phyloP scores from a whole-genome alignment of 1,284 basidiomycete species.

The Taiwanofungus camphoratus region DNA sequence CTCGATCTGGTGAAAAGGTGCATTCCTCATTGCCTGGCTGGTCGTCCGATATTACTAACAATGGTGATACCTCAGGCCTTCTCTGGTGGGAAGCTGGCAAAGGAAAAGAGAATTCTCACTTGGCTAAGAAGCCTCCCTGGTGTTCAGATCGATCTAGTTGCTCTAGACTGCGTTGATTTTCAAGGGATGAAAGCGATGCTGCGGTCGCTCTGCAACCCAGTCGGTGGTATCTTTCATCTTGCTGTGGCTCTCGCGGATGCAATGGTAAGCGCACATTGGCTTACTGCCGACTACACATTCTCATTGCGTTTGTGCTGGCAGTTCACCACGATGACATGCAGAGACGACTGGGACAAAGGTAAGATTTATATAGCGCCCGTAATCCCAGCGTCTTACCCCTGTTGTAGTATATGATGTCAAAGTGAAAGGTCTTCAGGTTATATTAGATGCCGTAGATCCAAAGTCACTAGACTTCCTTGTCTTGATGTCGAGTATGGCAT shows the following conservation, averaged over 20 bases:
- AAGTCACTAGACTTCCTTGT: slow-evolving; percentile 12
- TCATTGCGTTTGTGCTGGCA: too few species aligned
- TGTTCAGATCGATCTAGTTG: slow-evolving; percentile 10
- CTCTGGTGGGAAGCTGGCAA: slow-evolving; percentile 3
- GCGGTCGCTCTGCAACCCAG: not conserved
- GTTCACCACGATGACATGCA: slow-evolving; percentile 13
- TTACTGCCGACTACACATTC: too few species aligned
- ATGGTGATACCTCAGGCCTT: slow-evolving; percentile 3
- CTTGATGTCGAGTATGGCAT: slow-evolving; percentile 7
- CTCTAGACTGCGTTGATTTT: slow-evolving; percentile 12
- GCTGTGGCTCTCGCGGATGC: slow-evolving; percentile 14
- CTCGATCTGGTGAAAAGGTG: slow-evolving; percentile 12
- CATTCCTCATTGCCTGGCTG: not conserved
- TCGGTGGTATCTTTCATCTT: slow-evolving; percentile 17
- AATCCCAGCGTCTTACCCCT: not conserved
- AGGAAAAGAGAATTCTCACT: slow-evolving; percentile 11
- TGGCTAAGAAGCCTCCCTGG: slow-evolving; percentile 8
- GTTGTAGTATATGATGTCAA: slow-evolving; percentile 12
- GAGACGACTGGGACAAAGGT: slow-evolving; percentile 16
- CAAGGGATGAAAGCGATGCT: slow-evolving; percentile 9
- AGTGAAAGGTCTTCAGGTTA: slow-evolving; percentile 10
- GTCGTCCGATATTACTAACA: not conserved
- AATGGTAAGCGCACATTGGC: too few species aligned
- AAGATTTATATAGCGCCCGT: not conserved
- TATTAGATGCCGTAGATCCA: slow-evolving; percentile 10